Base-by-base conservation (phyloP, 352 stramenopile genomes). In the Nothophytophthora sp. region DNA sequence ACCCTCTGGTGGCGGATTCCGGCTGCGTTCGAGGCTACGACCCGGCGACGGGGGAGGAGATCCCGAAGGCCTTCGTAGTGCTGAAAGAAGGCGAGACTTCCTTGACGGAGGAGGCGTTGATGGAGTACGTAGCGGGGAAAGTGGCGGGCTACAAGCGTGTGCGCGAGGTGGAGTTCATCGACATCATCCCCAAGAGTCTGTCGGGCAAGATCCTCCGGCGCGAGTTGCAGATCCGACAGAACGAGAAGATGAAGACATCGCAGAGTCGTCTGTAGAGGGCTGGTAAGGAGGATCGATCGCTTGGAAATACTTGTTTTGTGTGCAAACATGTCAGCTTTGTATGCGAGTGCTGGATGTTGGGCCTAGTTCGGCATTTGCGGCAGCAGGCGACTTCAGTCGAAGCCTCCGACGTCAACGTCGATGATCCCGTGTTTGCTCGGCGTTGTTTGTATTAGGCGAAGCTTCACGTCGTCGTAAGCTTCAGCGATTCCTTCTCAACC, bases 191-290 rank as follows among this genome's bases (percentile, higher is more conserved):
- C 5, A 98, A 98, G 63, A 96, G 70, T 43, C 59, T 87, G 4
- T 89, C 78, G 30, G 94, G 94, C 24, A 98, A 98, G 78, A 97
- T 98, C 43, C 67, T 98, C 11, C 75, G 94, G 34, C 70, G 92
- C 10, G 60, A 95, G 34, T 60, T 97, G 19, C 73, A 87, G 34
- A 57, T 57, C 24, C 50, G 48, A 25, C 64, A 73, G 36, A 61
- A 74, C n/a, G 60, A 62, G 16, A 70, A 61, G 38, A 47, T 72
- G 24, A 67, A 67, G 46, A 16, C 29, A n/a, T 42, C 19, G 16
- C 51, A 54, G 19, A 67, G 58, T 67, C 58, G 58, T 39, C 41
- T 67, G 23, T 67, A 63, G n/a, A 50, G 45, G 39, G 46, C 16
- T 28, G 18, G 15, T 28, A 19, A 16, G 32, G 7, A n/a, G n/a